Percentiles rank a stretch among this genome's conserved stretches.
phyloP scores from a whole-genome alignment of 108 stramenopile genomes.

The Cyclotella cryptica region DNA sequence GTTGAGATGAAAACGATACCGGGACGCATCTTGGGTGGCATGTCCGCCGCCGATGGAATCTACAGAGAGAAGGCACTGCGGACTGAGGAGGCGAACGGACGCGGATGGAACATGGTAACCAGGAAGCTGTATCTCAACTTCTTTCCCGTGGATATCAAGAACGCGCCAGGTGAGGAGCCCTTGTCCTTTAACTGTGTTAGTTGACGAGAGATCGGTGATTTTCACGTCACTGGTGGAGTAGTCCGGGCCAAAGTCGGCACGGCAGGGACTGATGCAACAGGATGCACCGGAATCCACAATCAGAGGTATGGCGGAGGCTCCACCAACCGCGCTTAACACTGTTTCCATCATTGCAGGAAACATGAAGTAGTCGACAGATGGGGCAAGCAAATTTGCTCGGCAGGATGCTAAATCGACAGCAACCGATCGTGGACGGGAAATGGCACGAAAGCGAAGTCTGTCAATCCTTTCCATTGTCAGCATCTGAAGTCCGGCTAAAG shows the following conservation, averaged over 20 bases:
- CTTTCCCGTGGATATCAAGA: background rate
- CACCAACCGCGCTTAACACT: too few species aligned
- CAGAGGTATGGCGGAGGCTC: background rate
- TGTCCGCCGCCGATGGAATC: background rate
- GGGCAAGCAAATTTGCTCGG: too few species aligned
- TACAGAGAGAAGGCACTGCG: background rate
- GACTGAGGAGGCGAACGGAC: constrained; percentile 12
- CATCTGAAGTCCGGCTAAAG: too few species aligned
- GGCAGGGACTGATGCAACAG: constrained; percentile 1
- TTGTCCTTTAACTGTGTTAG: constrained; percentile 6
- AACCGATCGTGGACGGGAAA: too few species aligned
- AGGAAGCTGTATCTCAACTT: background rate
- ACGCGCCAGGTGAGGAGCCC: background rate
- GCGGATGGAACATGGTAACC: constrained; percentile 2
- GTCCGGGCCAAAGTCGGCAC: background rate
- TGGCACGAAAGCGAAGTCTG: too few species aligned
- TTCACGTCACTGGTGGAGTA: background rate
- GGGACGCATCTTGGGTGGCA: too few species aligned
- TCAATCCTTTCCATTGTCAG: too few species aligned
- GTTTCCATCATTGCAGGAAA: too few species aligned
- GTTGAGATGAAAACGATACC: background rate
- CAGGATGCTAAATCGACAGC: too few species aligned
- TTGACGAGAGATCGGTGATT: constrained; percentile 16
- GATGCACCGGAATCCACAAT: background rate
- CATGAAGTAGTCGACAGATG: too few species aligned